A percentile compares a stretch with the other conserved stretches of the same genome.
These are phyloP conservation scores for Ceratocystis diversiconidia DNA, from an alignment of 2,329 filamentous ascomycete species.

Conservation along the genomic window DNA sequence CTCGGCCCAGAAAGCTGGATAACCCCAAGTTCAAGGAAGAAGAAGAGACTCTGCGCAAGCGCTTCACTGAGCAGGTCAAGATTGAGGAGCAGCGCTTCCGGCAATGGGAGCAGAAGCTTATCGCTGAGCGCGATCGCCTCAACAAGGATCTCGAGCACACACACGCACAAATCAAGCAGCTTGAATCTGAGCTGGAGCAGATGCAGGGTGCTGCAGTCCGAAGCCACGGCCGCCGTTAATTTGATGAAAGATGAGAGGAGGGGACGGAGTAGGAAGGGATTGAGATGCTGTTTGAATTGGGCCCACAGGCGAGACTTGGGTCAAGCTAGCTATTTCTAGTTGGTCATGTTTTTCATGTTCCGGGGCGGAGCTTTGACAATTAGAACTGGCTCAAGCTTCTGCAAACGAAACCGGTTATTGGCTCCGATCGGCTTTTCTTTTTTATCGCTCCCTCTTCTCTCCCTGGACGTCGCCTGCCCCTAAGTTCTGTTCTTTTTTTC, in stretches of 20 bases:
- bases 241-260: constrained; percentile 19
- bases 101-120: constrained; percentile 99
- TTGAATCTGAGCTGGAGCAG: constrained; percentile 82
- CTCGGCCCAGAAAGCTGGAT: constrained; percentile 90
- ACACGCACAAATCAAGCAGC: constrained; percentile 82
- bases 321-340: too few species aligned
- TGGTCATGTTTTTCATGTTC: too few species aligned
- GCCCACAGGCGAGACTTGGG: too few species aligned
- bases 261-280: too few species aligned
- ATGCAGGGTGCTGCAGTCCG: constrained; percentile 84
- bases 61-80: constrained; percentile 99
- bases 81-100: constrained; percentile 98
- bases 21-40: constrained; percentile 99
- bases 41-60: constrained; percentile 93
- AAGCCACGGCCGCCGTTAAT: constrained; percentile 80
- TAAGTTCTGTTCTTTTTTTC: not conserved
- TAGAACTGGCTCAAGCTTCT: too few species aligned
- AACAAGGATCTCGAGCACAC: constrained; percentile 99
- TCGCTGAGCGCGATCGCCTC: constrained; percentile 91
- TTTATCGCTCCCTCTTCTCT: not conserved
- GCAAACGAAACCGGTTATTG: too few species aligned
- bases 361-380: too few species aligned
- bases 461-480: not conserved
- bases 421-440: constrained; percentile 3
- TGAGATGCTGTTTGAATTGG: too few species aligned